Conservation (phyloP, 257 asterid genomes). For the Jasminum sambac region DNA sequence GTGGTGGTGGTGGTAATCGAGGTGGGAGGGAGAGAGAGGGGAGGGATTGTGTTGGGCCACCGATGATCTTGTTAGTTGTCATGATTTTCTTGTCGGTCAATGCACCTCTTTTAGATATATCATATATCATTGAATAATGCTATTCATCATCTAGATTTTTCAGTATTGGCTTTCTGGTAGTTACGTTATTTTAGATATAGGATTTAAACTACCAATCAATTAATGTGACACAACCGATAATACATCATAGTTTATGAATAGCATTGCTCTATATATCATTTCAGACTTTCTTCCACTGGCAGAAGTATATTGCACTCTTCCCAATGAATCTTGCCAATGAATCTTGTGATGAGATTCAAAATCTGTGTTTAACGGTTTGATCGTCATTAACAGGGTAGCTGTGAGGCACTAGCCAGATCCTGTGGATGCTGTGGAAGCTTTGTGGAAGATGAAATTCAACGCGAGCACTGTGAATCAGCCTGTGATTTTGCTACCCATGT, state of each 20-base stretch:
- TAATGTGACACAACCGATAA: no score
- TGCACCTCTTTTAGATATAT: no score
- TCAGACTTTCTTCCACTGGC: no score
- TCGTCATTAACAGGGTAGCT: conserved; percentile 67
- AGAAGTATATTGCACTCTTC: no score
- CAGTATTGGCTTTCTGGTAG: no score
- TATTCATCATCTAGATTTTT: no score
- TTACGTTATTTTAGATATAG: no score
- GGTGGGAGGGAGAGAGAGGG: background rate
- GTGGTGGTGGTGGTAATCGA: background rate
- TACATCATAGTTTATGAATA: no score
- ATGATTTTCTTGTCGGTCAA: background rate
- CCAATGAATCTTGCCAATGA: background rate
- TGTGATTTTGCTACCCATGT: conserved; percentile 87
- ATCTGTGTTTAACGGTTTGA: background rate
- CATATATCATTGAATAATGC: no score
- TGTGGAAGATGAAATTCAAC: conserved; percentile 68
- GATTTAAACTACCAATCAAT: no score
- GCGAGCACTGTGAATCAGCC: conserved; percentile 75
- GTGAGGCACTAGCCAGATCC: conserved; percentile 62
- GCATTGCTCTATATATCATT: no score
- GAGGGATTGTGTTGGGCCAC: background rate
- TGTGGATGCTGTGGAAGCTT: conserved; percentile 71
- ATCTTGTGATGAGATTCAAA: background rate
- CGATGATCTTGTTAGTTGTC: background rate